phyloP scores from a whole-genome alignment of 805 yeast genomes.

The Pichia deserticola region DNA sequence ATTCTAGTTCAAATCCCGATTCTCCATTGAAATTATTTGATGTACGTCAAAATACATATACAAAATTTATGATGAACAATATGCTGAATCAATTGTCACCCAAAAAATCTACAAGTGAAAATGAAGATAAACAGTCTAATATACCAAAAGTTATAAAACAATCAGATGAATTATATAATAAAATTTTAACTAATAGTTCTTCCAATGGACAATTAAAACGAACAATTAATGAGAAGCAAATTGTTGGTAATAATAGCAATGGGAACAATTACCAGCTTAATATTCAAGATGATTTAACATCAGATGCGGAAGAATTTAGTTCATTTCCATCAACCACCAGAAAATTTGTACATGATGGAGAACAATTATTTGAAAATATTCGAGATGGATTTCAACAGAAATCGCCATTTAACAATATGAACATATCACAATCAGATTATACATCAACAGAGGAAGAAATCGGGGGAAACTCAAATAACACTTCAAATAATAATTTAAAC shows the following conservation, averaged over 20 bases:
- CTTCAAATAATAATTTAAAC: background rate
- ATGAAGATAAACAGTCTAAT: conserved; percentile 5
- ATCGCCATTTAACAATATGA: conserved; percentile 3
- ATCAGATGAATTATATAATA: conserved; percentile 5
- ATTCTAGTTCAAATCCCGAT: conserved; percentile 12
- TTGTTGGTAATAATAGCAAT: too few species aligned
- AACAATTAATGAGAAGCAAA: background rate
- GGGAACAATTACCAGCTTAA: too few species aligned
- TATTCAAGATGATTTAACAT: conserved; percentile 18
- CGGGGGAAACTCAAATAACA: background rate
- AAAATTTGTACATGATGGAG: conserved; percentile 20
- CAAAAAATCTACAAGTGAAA: conserved; percentile 9
- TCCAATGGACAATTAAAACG: conserved; percentile 1
- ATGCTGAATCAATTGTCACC: conserved; percentile 18
- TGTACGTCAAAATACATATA: conserved; percentile 24
- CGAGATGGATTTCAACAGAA: conserved; percentile 15
- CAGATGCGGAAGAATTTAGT: conserved; percentile 23
- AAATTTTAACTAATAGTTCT: conserved; percentile 4
- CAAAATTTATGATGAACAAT: conserved; percentile 22
- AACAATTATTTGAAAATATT: conserved; percentile 21
- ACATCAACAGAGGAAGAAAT: conserved; percentile 18
- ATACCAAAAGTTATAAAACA: conserved; percentile 4
- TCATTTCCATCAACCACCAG: conserved; percentile 18
- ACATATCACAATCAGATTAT: conserved; percentile 18
- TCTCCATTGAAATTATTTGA: conserved; percentile 28